Evolutionary conservation across 345 rosid species (phyloP).

Genomic region (Populus pruinosa): DNA sequence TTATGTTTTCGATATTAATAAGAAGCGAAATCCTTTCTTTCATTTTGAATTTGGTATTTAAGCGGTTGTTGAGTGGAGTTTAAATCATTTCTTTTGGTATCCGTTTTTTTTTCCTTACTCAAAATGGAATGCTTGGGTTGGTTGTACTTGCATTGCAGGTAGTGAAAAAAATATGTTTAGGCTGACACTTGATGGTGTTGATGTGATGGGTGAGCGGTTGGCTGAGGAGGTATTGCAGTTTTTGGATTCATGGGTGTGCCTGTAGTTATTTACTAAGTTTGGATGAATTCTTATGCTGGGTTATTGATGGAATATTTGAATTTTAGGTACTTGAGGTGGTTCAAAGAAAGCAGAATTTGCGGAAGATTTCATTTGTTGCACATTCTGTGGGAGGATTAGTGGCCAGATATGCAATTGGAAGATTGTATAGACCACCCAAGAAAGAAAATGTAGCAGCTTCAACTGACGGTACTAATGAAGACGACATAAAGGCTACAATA

Average conservation of each 20-base stretch:
- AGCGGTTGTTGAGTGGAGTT: neutral
- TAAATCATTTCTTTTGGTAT: neutral
- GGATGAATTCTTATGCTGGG: neutral
- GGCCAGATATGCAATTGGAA: conserved; percentile 94
- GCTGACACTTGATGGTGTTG: conserved; percentile 85
- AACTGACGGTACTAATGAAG: conserved; percentile 19
- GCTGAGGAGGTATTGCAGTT: conserved; percentile 59
- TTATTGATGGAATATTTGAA: conserved; percentile 9
- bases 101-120: neutral
- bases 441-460: conserved; percentile 31
- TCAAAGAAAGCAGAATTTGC: conserved; percentile 53
- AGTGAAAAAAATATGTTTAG: conserved; percentile 64
- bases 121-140: neutral
- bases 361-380: conserved; percentile 84
- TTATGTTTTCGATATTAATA: neutral
- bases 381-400: conserved; percentile 91
- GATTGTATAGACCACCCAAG: conserved; percentile 56
- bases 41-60: neutral
- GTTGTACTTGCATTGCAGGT: conserved; percentile 41
- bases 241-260: neutral
- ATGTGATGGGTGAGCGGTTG: conserved; percentile 95
- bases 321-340: conserved; percentile 76
- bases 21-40: neutral
- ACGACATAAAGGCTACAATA: conserved; percentile 46
- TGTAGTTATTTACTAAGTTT: neutral